Conservation (phyloP, 139 green algal genomes). For the Haematococcus lacustris region DNA sequence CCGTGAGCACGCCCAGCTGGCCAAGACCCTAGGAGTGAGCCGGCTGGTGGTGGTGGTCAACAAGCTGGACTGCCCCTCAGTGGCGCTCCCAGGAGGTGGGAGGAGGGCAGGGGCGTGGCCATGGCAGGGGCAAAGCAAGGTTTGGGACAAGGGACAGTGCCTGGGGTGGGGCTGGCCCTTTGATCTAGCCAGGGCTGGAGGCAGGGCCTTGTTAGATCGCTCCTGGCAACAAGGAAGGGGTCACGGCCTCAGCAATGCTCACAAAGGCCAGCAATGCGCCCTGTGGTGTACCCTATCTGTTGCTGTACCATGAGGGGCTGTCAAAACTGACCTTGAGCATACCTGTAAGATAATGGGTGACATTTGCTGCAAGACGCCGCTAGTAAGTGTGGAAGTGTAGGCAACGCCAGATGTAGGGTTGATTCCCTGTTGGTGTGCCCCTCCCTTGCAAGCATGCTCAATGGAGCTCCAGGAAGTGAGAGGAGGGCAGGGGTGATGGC, state of each 20-base stretch:
- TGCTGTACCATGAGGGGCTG: too few relatives aligned
- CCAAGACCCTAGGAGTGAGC: constrained; percentile 87
- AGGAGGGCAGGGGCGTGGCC: neutral
- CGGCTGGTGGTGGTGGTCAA: constrained; percentile 90
- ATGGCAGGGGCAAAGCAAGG: too few relatives aligned
- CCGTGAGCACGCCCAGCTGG: constrained; percentile 90
- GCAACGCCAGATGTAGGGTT: too few relatives aligned
- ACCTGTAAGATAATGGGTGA: too few relatives aligned
- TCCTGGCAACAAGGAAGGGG: neutral
- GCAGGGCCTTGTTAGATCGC: neutral
- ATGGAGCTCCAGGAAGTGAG: neutral
- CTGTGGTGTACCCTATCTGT: too few relatives aligned
- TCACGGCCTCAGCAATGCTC: neutral
- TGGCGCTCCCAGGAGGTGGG: constrained; percentile 28
- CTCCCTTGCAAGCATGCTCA: neutral
- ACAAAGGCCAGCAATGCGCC: neutral
- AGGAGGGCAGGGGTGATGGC: neutral
- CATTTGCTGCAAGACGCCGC: too few relatives aligned
- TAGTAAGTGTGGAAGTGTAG: too few relatives aligned
- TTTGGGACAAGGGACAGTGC: neutral
- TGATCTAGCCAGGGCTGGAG: neutral
- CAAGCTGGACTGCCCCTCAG: constrained; percentile 86
- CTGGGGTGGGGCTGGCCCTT: too few relatives aligned
- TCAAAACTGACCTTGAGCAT: too few relatives aligned
- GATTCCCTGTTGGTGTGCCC: neutral